phyloP scores from a whole-genome alignment of 345 rosid genomes.

The Dovyalis caffra region DNA sequence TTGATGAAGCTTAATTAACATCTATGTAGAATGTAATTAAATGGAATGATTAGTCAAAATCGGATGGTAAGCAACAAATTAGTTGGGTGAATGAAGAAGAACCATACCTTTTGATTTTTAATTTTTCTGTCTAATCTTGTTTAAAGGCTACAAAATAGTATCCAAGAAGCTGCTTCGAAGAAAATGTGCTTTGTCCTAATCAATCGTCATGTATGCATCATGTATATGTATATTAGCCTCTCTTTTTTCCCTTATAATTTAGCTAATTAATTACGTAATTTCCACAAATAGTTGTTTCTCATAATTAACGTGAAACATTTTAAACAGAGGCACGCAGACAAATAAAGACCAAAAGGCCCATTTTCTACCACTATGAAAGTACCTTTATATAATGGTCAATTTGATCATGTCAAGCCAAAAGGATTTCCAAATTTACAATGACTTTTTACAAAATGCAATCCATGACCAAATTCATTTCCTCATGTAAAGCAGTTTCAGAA shows the following conservation, averaged over 20 bases:
- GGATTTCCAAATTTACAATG: background rate
- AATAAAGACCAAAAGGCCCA: background rate
- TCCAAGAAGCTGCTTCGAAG: background rate
- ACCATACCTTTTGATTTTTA: background rate
- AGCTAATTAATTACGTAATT: too few relatives aligned
- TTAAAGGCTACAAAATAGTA: background rate
- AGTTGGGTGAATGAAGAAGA: background rate
- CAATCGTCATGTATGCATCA: slow-evolving; percentile 14
- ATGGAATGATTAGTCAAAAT: slow-evolving; percentile 5
- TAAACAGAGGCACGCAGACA: too few relatives aligned
- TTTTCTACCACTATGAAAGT: background rate
- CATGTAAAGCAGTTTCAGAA: background rate
- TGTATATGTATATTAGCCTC: background rate
- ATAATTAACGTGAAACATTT: too few relatives aligned
- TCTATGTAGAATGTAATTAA: background rate
- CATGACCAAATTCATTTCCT: background rate
- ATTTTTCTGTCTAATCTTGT: slow-evolving; percentile 2
- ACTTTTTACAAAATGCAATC: background rate
- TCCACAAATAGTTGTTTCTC: too few relatives aligned
- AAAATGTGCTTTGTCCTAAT: background rate
- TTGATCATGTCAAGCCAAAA: background rate
- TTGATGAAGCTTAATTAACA: background rate
- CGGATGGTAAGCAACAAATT: background rate
- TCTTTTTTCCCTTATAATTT: background rate
- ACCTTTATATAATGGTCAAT: background rate